Conservation (phyloP, 164 flowering plant species). For the Vitis riparia region DNA sequence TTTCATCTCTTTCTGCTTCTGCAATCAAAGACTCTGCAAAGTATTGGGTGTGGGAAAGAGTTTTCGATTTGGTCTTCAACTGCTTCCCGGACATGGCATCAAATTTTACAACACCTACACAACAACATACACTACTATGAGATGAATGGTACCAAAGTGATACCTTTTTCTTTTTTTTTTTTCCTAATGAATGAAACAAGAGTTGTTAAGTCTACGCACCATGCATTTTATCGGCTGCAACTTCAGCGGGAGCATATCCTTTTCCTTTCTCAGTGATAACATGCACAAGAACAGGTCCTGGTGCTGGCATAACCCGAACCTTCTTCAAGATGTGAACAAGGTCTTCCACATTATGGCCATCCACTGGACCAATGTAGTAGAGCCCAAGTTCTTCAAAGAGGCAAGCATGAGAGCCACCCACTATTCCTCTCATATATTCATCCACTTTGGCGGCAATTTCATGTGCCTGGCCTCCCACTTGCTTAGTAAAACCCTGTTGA, state of each 20-base stretch:
- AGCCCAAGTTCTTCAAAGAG: conserved; percentile 42
- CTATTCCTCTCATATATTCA: conserved; percentile 11
- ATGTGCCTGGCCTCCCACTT: conserved; percentile 34
- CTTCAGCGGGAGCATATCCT: conserved; percentile 53
- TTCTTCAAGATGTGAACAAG: conserved; percentile 36
- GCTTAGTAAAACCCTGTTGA: conserved; percentile 35
- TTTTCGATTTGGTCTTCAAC: conserved; percentile 29
- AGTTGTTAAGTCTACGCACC: conserved; percentile 16
- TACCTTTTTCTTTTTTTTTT: too few relatives aligned
- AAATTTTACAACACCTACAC: conserved; percentile 50
- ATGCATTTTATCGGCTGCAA: conserved; percentile 47
- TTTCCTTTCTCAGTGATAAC: conserved; percentile 54
- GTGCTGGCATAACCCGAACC: conserved; percentile 36
- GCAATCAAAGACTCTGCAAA: conserved; percentile 49
- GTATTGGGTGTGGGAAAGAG: conserved; percentile 38
- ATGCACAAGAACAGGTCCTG: conserved; percentile 53
- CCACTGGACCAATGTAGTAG: conserved; percentile 40
- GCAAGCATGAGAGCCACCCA: conserved; percentile 14
- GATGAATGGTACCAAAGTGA: too few relatives aligned
- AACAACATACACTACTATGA: too few relatives aligned
- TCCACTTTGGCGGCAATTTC: conserved; percentile 35
- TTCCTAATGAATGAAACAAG: not conserved
- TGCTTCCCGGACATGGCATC: conserved; percentile 53
- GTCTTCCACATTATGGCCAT: conserved; percentile 43
- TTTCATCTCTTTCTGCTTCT: conserved; percentile 44